A percentile compares a stretch with the other conserved stretches of the same genome.
Evolutionary conservation across 768 basidiomycete genomes (phyloP).

Genomic region (Strobilomyces confusus): DNA sequence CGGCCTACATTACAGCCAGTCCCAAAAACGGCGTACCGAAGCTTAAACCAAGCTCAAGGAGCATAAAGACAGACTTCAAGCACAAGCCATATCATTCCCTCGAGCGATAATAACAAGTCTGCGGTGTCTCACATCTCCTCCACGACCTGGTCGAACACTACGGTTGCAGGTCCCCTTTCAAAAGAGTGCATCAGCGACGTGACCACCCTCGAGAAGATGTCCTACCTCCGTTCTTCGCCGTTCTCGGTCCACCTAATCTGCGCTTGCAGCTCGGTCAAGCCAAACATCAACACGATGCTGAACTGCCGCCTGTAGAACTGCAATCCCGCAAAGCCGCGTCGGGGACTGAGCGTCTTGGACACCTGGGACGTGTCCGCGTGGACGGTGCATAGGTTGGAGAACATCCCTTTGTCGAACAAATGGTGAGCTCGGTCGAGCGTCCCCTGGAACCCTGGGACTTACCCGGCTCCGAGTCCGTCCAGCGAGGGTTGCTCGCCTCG

Average conservation of each 20-base stretch:
- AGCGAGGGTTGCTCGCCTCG: conserved; percentile 20
- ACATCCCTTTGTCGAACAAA: conserved; percentile 20
- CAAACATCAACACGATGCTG: conserved; percentile 41
- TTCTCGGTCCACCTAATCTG: conserved; percentile 43
- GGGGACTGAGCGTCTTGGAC: conserved; percentile 28
- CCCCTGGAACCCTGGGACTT: not conserved
- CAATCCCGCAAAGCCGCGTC: conserved; percentile 28
- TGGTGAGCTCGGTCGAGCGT: not conserved
- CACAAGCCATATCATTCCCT: too few relatives aligned
- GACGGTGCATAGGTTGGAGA: conserved; percentile 21
- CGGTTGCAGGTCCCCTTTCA: conserved; percentile 29
- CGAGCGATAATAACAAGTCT: not conserved
- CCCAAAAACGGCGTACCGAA: too few relatives aligned
- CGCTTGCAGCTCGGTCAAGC: conserved; percentile 44
- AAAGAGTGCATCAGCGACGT: not conserved
- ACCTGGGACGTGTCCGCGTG: conserved; percentile 28
- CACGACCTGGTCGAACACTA: conserved; percentile 31
- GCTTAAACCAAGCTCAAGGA: too few relatives aligned
- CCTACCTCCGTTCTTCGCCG: conserved; percentile 23
- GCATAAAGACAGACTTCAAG: too few relatives aligned
- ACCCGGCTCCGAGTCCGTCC: conserved; percentile 32
- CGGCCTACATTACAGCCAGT: too few relatives aligned
- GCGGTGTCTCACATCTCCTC: conserved; percentile 19
- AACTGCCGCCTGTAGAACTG: conserved; percentile 33
- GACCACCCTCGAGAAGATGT: not conserved